Evolutionary conservation across 1,284 basidiomycete genomes (phyloP), one percentile per base, ranked within the genome.

Genomic region (Macrocystidia cucumis): DNA sequence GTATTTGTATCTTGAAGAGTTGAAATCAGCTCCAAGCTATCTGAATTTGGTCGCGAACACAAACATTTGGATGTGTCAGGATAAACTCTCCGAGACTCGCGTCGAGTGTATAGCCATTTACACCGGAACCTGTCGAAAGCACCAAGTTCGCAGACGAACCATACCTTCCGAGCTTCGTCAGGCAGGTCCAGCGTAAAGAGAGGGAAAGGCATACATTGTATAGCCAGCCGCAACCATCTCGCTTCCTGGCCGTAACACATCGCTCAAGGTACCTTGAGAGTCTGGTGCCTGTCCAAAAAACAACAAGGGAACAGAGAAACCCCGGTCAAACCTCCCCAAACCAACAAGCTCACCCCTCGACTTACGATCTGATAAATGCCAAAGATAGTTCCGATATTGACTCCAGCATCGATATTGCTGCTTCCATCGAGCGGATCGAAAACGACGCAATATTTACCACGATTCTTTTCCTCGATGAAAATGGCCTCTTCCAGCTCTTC

Each of bases 361-460:
- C 79, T 44, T 49, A 89, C 90, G 47, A 96, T 69, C 53, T 81
- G 78, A 70, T 98, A 99, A 51, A 99, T 86, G 41, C 96, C 96
- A 59, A 99, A 99, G 69, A 98, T 98, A 41, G 96, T 98, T 29
- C 96, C 96, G 55, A 98, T 96, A 66, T 99, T 99, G 5, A 99
- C 96, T 80, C 95, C 96, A 46, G 96, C 96, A 60, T 99, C 96
- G 63, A 99, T 99, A 69, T 99, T 99, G 65, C 88, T 92, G 51
- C 85, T 90, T 37, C 96, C 96, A 54, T 99, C 96, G 37, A 99
- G 78, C 26, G 96, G 96, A 64, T 99, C 96, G 52, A 99, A 99
- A 6, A 98, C 96, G 49, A 98, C 91, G 51, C 92, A 97, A 67
- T 92, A 93, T 57, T 77, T 84, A 43, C 92, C 92, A 59, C 67